phyloP scores from a whole-genome alignment of 2,329 filamentous ascomycete species.

The Thyridium curvatum region DNA sequence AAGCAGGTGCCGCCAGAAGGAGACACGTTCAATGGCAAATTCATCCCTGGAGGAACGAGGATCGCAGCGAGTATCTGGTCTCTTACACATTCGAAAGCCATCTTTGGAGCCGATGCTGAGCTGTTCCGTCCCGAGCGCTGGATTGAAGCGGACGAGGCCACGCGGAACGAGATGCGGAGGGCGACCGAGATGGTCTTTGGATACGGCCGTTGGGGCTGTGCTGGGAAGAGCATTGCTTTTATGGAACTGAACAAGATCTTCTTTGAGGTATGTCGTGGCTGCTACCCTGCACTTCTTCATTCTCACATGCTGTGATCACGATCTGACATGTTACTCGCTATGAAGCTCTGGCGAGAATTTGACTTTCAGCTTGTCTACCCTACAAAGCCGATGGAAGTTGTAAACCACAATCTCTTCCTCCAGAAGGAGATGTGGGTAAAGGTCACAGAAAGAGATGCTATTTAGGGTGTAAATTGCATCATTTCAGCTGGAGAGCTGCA shows the following conservation, averaged over 20 bases:
- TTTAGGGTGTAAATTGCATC: too few relatives aligned
- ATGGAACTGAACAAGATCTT: conserved; percentile 35
- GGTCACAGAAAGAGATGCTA: conserved; percentile 8
- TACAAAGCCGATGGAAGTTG: conserved; percentile 9
- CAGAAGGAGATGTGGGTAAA: conserved; percentile 20
- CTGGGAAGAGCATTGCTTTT: conserved; percentile 33
- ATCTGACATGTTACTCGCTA: too few relatives aligned
- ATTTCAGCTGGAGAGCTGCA: too few relatives aligned
- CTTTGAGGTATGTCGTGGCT: conserved; percentile 28
- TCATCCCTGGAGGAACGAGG: conserved; percentile 20
- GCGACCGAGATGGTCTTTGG: conserved; percentile 28
- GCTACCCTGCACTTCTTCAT: too few relatives aligned
- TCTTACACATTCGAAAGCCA: conserved; percentile 5
- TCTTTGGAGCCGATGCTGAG: conserved; percentile 5
- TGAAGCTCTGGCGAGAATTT: conserved; percentile 7
- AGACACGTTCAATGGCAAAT: conserved; percentile 19
- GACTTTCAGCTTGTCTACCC: conserved; percentile 20
- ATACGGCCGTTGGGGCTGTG: conserved; percentile 28
- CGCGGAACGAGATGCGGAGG: conserved; percentile 2
- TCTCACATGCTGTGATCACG: too few relatives aligned
- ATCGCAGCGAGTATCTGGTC: conserved; percentile 10
- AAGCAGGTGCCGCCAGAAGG: conserved; percentile 17
- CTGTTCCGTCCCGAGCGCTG: conserved; percentile 5
- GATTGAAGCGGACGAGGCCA: neutral
- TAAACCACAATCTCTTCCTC: conserved; percentile 19